Conservation (phyloP, 441 rosid species). For the Populus hybrid region DNA sequence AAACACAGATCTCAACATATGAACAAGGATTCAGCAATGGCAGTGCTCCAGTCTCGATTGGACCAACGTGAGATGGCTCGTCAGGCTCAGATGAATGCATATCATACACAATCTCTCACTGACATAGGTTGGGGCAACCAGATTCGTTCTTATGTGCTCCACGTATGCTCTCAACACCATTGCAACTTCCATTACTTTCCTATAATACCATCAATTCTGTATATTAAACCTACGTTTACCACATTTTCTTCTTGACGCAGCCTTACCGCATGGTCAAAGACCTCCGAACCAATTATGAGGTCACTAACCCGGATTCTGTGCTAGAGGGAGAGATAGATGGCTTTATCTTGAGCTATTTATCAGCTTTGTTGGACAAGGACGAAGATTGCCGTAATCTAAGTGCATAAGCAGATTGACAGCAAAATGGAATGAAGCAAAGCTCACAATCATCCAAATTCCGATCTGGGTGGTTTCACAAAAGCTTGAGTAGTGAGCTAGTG, state of each 20-base stretch:
- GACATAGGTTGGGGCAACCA: constrained; percentile 97
- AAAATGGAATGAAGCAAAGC: background rate
- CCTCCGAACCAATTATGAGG: constrained; percentile 86
- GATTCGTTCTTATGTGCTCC: constrained; percentile 88
- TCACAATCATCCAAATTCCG: background rate
- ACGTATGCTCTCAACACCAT: constrained; percentile 41
- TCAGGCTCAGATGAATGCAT: constrained; percentile 85
- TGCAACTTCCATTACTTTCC: constrained; percentile 9
- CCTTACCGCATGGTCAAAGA: constrained; percentile 97
- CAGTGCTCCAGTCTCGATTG: constrained; percentile 88
- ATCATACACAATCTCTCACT: constrained; percentile 90
- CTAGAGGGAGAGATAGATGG: constrained; percentile 92
- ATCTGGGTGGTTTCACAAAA: background rate
- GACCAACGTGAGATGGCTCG: constrained; percentile 93
- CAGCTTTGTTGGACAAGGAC: constrained; percentile 64
- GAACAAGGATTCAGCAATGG: constrained; percentile 97
- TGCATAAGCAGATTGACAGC: background rate
- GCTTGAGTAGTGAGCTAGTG: background rate
- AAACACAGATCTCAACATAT: constrained; percentile 75
- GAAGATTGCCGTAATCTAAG: constrained; percentile 26
- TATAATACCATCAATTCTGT: background rate
- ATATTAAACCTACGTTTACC: background rate
- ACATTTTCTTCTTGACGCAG: constrained; percentile 35
- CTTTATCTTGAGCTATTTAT: constrained; percentile 79
- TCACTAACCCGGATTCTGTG: constrained; percentile 83